Base-by-base conservation (phyloP, 805 yeast species). In the Crinitomyces ghanaensis region DNA sequence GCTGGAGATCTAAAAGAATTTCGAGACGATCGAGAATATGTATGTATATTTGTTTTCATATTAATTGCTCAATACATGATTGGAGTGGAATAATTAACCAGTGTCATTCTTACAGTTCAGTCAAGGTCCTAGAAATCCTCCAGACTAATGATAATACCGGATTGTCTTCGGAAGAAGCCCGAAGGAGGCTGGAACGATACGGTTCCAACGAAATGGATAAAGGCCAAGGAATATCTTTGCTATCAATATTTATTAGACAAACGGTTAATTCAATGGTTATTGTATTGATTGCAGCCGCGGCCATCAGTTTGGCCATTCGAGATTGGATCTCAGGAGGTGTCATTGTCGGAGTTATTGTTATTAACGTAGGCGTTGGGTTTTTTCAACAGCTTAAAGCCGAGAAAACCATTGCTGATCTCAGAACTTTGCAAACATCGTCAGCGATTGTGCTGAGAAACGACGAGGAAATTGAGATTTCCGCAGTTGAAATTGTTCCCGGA, bases 281-380 rank as follows among this genome's bases (percentile, higher is more conserved):
- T 42, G 88, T 79, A 6, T 62, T 78, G 42, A 56, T 78, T 34
- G 75, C 77, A 23, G 72, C 83, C 12, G 70, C 75, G 79, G 53
- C 72, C 14, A 76, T 79, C 33, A 75, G 86, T 4, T 64, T 78
- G 31, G 85, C 78, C 14, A 76, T 80, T 42, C 63, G 65, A 37
- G 88, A 80, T 52, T 79, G 82, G 78, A 80, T 79, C 42, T 74
- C 83, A 6, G 91, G 85, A 31, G 91, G 88, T 35, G 88, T 80
- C 21, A 76, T 79, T 50, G 74, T 71, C 1, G 76, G 70, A 30
- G 86, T 80, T 16, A 71, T 80, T 19, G 51, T 53, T 20, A 62
- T 79, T 36, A 79, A 79, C 48, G 72, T 79, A 23, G 55, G 57
- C 19, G 76, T 79, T 37, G 91, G 91, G 3, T 68, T 74, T 35